These are phyloP conservation scores for Botrytis galanthina DNA, from an alignment of 2,329 filamentous ascomycete genomes.

Conservation along the genomic window DNA sequence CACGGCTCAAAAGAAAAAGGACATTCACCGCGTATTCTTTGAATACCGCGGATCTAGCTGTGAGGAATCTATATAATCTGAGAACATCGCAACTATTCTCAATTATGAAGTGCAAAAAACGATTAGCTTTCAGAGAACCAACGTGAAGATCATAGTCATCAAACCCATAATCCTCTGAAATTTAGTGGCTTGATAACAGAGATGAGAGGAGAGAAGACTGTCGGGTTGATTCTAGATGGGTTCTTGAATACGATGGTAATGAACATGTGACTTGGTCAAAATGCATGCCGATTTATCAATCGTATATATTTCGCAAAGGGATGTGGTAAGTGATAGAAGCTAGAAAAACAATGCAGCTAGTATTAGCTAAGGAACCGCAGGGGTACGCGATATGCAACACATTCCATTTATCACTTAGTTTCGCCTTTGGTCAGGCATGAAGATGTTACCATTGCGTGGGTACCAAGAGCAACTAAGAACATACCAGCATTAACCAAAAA, in stretches of 20 bases:
- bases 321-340: slow-evolving; percentile 41
- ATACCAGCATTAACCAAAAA: neutral
- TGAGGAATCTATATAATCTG: neutral
- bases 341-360: neutral
- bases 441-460: neutral
- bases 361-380: neutral
- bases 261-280: slow-evolving; percentile 57
- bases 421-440: neutral
- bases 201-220: neutral
- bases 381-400: neutral
- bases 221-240: neutral
- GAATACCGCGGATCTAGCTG: neutral
- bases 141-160: neutral
- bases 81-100: neutral
- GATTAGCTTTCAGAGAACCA: neutral
- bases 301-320: slow-evolving; percentile 59
- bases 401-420: neutral
- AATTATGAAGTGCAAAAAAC: neutral
- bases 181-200: neutral
- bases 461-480: neutral
- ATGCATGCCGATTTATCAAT: slow-evolving; percentile 52
- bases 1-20: neutral
- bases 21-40: neutral
- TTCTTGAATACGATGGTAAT: slow-evolving; percentile 47
- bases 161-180: neutral